Evolutionary conservation across 306 rosid genomes (phyloP), one percentile per base, ranked within the genome.

Genomic region (Trichosanthes cucumerina): DNA sequence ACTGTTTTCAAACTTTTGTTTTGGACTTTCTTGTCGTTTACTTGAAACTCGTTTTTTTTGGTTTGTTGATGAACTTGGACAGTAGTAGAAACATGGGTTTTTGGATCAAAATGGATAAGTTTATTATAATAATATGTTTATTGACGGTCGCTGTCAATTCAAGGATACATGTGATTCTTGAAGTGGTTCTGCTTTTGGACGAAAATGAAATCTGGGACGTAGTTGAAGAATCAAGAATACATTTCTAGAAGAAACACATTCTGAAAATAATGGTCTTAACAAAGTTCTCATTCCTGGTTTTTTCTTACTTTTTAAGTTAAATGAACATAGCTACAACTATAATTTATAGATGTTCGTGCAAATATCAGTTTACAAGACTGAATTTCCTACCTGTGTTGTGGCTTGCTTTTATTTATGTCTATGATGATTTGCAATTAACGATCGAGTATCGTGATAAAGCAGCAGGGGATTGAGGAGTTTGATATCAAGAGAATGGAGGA

Each of bases 401-500:
- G 3, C 19, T 75, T 50, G 65, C 3, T 41, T 54, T 23, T 8
- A 50, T 50, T 34, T 11, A 19, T 49, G 81, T 33, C 41, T 77
- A 78, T 78, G 18, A 0, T 79, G 73, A 60, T 80, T 53, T 84
- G 82, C 80, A 62, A 85, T 83, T 73, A 71, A 72, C 58, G 24
- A 69, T 79, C 79, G 75, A 79, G 83, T 82, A 26, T 85, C 26
- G 60, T 85, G 14, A 78, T 34, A 12, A 50, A 81, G 86, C 96
- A 90, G 96, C 84, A 84, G 64, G 86, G 84, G 57, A 74, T 69
- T 59, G 92, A 88, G 78, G 90, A 85, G 62, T 91, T 95, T 33
- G 97, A 95, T 87, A 84, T 95, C 50, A 95, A 92, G 88, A 93
- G 81, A 81, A 90, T 93, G 86, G 98, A 90, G 82, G 98, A 91